These are phyloP conservation scores for Dothideomycetes sp. DNA, from an alignment of 2,329 filamentous ascomycete genomes.

Conservation along the genomic window DNA sequence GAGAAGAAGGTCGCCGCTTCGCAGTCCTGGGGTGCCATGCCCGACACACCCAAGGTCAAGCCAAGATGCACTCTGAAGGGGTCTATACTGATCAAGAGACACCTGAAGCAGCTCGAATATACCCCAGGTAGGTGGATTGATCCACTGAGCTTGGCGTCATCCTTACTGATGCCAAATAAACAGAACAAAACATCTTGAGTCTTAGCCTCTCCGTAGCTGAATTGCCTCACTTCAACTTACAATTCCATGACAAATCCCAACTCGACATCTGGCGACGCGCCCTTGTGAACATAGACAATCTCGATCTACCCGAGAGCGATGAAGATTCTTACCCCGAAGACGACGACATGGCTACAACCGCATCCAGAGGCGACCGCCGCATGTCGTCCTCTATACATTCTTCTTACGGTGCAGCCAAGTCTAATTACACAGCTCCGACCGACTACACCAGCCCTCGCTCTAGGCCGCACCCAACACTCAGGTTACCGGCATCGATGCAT, in stretches of 20 bases:
- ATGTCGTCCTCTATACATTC: slow-evolving; percentile 74
- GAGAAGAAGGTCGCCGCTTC: slow-evolving; percentile 65
- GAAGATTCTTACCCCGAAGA: slow-evolving; percentile 76
- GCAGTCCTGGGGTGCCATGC: slow-evolving; percentile 48
- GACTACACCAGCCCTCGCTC: slow-evolving; percentile 68
- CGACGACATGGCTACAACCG: slow-evolving; percentile 68
- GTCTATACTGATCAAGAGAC: slow-evolving; percentile 96
- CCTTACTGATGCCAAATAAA: slow-evolving; percentile 8
- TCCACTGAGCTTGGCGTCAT: not conserved
- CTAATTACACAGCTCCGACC: slow-evolving; percentile 76
- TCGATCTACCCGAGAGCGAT: slow-evolving; percentile 49
- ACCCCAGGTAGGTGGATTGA: slow-evolving; percentile 24
- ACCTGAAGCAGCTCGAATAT: slow-evolving; percentile 80
- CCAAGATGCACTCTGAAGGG: slow-evolving; percentile 82
- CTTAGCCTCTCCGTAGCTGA: slow-evolving; percentile 85
- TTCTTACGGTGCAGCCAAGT: slow-evolving; percentile 69
- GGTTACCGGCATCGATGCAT: slow-evolving; percentile 50
- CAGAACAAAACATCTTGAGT: slow-evolving; percentile 76
- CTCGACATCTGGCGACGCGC: slow-evolving; percentile 86
- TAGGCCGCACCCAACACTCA: slow-evolving; percentile 31
- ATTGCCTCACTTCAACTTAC: slow-evolving; percentile 85
- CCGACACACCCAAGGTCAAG: slow-evolving; percentile 41
- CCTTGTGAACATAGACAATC: slow-evolving; percentile 67
- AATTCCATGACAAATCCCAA: slow-evolving; percentile 73
- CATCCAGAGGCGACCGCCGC: slow-evolving; percentile 44